phyloP scores from a whole-genome alignment of 768 basidiomycete species.

The Tricholoma furcatifolium region DNA sequence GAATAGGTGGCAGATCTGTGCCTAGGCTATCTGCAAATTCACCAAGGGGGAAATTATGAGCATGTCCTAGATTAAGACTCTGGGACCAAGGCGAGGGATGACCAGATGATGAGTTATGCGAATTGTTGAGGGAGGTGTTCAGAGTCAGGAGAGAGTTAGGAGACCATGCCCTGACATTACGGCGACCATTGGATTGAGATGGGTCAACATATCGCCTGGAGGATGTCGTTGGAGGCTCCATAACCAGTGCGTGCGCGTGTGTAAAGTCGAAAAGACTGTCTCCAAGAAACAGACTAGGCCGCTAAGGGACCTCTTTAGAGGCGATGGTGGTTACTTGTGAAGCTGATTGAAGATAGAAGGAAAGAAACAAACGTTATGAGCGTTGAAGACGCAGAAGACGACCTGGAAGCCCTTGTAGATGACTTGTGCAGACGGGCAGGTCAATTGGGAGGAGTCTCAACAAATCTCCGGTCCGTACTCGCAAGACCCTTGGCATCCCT shows the following conservation, averaged over 20 bases:
- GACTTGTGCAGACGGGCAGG: conserved; percentile 16
- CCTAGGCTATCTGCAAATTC: conserved; percentile 13
- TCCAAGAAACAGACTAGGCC: conserved; percentile 1
- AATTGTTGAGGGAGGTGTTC: conserved; percentile 29
- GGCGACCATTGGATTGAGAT: conserved; percentile 24
- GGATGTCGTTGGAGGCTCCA: conserved; percentile 29
- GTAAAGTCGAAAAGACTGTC: not conserved
- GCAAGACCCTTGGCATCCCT: conserved; percentile 12
- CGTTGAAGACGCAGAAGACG: not conserved
- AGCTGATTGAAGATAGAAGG: not conserved
- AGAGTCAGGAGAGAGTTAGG: conserved; percentile 33
- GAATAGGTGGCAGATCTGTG: conserved; percentile 14
- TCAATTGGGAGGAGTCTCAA: conserved; percentile 14
- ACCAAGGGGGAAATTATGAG: conserved; percentile 15
- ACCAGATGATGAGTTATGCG: conserved; percentile 29
- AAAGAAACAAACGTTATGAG: not conserved
- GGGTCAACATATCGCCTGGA: conserved; percentile 25
- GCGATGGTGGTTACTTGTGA: not conserved
- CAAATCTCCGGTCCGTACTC: conserved; percentile 20
- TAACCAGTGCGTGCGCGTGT: conserved; percentile 2
- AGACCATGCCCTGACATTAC: conserved; percentile 19
- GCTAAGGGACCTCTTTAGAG: conserved; percentile 6
- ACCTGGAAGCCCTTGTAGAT: not conserved
- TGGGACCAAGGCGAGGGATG: conserved; percentile 37
- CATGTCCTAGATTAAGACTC: conserved; percentile 24